Percentiles rank a stretch among this genome's conserved stretches.
Conservation (phyloP, 2,329 filamentous ascomycete genomes). For the Fusarium irregulare region DNA sequence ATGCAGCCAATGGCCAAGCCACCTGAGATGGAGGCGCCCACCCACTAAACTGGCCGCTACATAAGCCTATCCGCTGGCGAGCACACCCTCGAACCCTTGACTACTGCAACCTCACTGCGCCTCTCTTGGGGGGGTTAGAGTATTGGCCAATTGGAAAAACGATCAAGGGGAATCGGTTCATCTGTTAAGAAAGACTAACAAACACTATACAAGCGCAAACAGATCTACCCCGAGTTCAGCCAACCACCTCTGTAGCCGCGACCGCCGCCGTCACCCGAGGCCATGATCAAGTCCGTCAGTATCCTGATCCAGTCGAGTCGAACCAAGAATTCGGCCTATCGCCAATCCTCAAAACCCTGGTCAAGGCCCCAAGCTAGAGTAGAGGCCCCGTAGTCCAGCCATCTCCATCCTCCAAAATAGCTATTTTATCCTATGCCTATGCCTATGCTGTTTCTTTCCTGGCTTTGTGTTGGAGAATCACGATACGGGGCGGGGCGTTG, state of each 20-base stretch:
- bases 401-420: constrained; percentile 33
- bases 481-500: constrained; percentile 43
- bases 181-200: constrained; percentile 16
- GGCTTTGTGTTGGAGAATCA: constrained; percentile 35
- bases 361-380: constrained; percentile 12
- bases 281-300: constrained; percentile 22
- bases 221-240: constrained; percentile 18
- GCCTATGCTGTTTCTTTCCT: constrained; percentile 29
- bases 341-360: constrained; percentile 24
- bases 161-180: constrained; percentile 5
- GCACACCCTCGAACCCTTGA: constrained; percentile 33
- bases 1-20: constrained; percentile 52
- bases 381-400: constrained; percentile 38
- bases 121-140: constrained; percentile 22
- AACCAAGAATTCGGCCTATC: constrained; percentile 36
- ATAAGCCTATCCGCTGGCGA: constrained; percentile 43
- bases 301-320: constrained; percentile 30
- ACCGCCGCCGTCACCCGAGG: constrained; percentile 30
- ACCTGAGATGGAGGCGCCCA: constrained; percentile 43
- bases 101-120: constrained; percentile 42
- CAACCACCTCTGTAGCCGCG: constrained; percentile 33
- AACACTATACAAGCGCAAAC: constrained; percentile 24
- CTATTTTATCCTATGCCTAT: constrained; percentile 11
- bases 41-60: constrained; percentile 42
- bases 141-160: constrained; percentile 37